Evolutionary conservation across 345 rosid genomes (phyloP).

Genomic region (Leavenworthia alabamica): DNA sequence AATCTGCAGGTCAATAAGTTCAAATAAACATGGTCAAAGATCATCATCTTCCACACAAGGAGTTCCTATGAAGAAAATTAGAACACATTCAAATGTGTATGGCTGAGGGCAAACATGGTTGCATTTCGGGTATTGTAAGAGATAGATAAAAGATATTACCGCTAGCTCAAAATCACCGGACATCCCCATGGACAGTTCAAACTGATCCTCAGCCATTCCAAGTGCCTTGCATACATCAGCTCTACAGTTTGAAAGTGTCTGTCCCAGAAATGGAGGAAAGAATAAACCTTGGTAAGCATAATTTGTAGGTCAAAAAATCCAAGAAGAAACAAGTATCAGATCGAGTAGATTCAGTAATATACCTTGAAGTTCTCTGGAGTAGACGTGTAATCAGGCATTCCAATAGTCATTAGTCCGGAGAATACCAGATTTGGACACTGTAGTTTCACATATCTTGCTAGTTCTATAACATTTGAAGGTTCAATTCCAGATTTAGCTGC

Average conservation of each 20-base stretch:
- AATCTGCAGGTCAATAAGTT: slow-evolving; percentile 44
- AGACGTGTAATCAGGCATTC: slow-evolving; percentile 82
- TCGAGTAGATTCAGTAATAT: background rate
- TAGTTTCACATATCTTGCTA: slow-evolving; percentile 60
- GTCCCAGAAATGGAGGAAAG: background rate
- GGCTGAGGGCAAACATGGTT: background rate
- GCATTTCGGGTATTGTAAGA: background rate
- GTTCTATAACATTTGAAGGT: slow-evolving; percentile 63
- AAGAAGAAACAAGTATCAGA: background rate
- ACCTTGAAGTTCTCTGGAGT: slow-evolving; percentile 91
- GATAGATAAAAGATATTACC: slow-evolving; percentile 31
- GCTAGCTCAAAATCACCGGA: slow-evolving; percentile 90
- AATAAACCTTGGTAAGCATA: background rate
- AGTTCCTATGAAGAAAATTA: slow-evolving; percentile 7
- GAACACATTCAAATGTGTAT: background rate
- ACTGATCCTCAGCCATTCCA: slow-evolving; percentile 55
- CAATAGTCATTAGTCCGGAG: slow-evolving; percentile 93
- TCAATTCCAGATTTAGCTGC: slow-evolving; percentile 87
- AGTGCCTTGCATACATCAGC: slow-evolving; percentile 76
- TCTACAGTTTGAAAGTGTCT: slow-evolving; percentile 68
- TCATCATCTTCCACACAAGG: background rate
- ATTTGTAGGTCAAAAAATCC: background rate
- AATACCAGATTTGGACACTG: slow-evolving; percentile 63
- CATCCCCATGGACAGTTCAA: slow-evolving; percentile 97
- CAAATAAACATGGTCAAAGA: background rate